Conservation (phyloP, 805 yeast genomes). For the Saturnispora zaruensis region DNA sequence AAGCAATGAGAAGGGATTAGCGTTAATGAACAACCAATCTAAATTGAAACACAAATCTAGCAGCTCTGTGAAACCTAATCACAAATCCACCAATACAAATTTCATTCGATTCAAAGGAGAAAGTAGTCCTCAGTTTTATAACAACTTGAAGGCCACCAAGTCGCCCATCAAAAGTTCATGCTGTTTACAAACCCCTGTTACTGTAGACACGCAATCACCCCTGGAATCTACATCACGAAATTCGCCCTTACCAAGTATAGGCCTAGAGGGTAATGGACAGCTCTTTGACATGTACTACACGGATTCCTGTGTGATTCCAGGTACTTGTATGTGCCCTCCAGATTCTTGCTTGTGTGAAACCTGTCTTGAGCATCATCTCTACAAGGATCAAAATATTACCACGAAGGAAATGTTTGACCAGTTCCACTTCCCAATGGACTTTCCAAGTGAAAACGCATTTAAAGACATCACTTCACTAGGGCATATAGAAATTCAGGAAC, state of each 20-base stretch:
- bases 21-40: slow-evolving; percentile 15
- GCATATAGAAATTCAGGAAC: slow-evolving; percentile 20
- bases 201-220: neutral
- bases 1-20: slow-evolving; percentile 26
- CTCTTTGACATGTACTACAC: slow-evolving; percentile 27
- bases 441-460: neutral
- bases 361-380: slow-evolving; percentile 24
- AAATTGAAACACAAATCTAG: neutral
- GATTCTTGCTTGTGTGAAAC: slow-evolving; percentile 25
- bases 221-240: neutral
- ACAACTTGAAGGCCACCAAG: neutral
- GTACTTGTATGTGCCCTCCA: slow-evolving; percentile 29
- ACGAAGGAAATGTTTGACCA: slow-evolving; percentile 14
- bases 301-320: slow-evolving; percentile 29
- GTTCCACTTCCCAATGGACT: slow-evolving; percentile 11
- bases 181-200: neutral
- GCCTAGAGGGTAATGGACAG: neutral
- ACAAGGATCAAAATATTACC: slow-evolving; percentile 9
- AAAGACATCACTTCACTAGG: slow-evolving; percentile 16
- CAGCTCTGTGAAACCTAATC: neutral
- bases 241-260: neutral
- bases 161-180: neutral
- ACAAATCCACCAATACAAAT: neutral
- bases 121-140: neutral
- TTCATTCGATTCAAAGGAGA: neutral